Evolutionary conservation across 257 asterid genomes (phyloP), one percentile per base, ranked within the genome.

Genomic region (Henckelia pumila): DNA sequence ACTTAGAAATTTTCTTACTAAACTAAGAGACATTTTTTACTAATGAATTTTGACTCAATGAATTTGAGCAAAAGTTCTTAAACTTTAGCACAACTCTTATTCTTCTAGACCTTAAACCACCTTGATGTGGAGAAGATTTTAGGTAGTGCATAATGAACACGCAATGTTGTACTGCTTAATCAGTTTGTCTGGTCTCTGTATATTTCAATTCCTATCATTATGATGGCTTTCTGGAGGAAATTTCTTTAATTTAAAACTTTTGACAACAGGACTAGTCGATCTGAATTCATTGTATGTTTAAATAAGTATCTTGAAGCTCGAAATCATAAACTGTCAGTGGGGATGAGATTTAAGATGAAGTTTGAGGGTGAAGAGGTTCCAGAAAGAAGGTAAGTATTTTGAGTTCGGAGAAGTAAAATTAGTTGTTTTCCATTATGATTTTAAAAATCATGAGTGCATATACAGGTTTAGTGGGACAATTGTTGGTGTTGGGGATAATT

Each of bases 351-450:
- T 83, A 94, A 85, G 88, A 94, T 94, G 99, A 84, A 85, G 75
- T 94, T 94, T 71, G 99, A 94, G 83, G 96, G 97, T 14, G 99
- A 94, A 75, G 99, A 94, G 78, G 96, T 86, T 78, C 95, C 96
- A 25, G 99, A 94, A 76, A 85, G 95, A 84, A 91, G 99, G 99
- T 89, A 82, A 40, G 50, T 40, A 8, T 33, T 33, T 33, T 21
- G n/a, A 40, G n/a, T 10, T 40, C 13, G 5, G n/a, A 40, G n/a
- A 40, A 35, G 40, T 24, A 57, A 55, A 67, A 47, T 29, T 23
- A 59, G 58, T 69, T 56, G 11, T 57, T 44, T 64, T 66, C 33
- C 25, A 32, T 30, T 63, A 44, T 47, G 28, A 64, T 49, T 33
- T 66, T 28, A 32, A 59, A 35, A 20, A 23, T 65, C 21, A 14